Evolutionary conservation across 1,139 yeast genomes (phyloP), one percentile per base, ranked within the genome.

Genomic region (Magnusiomyces tetraspermus): DNA sequence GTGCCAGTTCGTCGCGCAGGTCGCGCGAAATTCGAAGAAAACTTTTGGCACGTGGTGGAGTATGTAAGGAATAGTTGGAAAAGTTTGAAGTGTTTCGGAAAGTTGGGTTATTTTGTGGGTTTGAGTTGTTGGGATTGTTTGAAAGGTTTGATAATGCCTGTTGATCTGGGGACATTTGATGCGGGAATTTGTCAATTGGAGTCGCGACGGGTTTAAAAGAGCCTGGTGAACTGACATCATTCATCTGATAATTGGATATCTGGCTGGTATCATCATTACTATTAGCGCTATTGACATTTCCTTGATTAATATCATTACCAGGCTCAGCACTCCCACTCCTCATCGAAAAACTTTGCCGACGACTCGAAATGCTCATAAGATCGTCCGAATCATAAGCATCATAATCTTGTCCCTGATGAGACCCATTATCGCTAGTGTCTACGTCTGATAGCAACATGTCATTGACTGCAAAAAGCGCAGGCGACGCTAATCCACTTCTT

Each of bases 11-110:
- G 21, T 65, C 67, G 30, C 61, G 67, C 21, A 67, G 59, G 30
- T 67, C 70, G 15, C 61, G 55, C 2, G 69, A 59, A 10, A 67
- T 60, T 6, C 71, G 61, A 56, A 65, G 53, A 49, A 67, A 62
- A 47, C 61, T 57, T 51, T 65, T 64, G 31, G 58, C 60, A 52
- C 63, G 31, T 43, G 22, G 31, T 11, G 46, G 33, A 26, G 17
- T n/a, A 26, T 6, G n/a, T 43, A 5, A n/a, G 23, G 3, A 30
- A 24, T 2, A 19, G 42, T 6, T 38, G 42, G 6, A 24, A 19
- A 19, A 15, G 24, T 10, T 4, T 17, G 23, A 19, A 15, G 10
- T 13, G 33, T n/a, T 15, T 11, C 10, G n/a, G n/a, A 15, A 33
- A 15, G 38, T 33, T 17, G 17, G 38, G 5, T n/a, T n/a, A n/a